These are phyloP conservation scores for Nemania sp. DNA, from an alignment of 2,329 filamentous ascomycete genomes.

Conservation along the genomic window DNA sequence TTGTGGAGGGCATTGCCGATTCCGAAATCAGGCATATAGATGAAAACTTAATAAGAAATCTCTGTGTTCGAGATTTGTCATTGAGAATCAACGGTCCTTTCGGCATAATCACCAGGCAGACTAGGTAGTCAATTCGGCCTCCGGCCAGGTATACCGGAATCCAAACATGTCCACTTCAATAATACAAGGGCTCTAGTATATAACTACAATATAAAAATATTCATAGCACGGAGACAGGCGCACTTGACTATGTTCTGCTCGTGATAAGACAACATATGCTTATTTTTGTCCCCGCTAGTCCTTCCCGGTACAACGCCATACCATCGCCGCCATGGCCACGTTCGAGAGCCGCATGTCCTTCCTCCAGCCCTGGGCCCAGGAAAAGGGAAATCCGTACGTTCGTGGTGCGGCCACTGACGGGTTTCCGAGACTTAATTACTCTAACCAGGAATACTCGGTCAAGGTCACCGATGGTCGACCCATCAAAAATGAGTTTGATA, in stretches of 20 bases:
- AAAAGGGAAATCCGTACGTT: constrained; percentile 21
- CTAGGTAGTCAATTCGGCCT: background rate
- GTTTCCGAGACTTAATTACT: constrained; percentile 18
- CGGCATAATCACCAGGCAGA: background rate
- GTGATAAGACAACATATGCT: background rate
- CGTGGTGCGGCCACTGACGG: constrained; percentile 8
- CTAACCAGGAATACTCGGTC: constrained; percentile 18
- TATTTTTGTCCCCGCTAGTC: background rate
- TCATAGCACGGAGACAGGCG: no score
- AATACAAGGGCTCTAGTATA: background rate
- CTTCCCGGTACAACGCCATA: background rate
- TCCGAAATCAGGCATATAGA: no score
- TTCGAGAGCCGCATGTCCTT: constrained; percentile 26
- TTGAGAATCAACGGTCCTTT: background rate
- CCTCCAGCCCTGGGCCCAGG: constrained; percentile 21
- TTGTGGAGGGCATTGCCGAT: background rate
- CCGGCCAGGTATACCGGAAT: background rate
- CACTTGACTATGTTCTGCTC: no score
- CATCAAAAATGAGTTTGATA: constrained; percentile 11
- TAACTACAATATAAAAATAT: background rate
- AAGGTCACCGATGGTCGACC: constrained; percentile 20
- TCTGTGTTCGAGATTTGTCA: background rate
- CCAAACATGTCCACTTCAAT: background rate
- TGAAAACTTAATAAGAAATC: background rate
- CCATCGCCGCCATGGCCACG: constrained; percentile 5